These are phyloP conservation scores for Apostasia shenzhenica DNA, from an alignment of 106 monocot genomes.

Conservation along the genomic window DNA sequence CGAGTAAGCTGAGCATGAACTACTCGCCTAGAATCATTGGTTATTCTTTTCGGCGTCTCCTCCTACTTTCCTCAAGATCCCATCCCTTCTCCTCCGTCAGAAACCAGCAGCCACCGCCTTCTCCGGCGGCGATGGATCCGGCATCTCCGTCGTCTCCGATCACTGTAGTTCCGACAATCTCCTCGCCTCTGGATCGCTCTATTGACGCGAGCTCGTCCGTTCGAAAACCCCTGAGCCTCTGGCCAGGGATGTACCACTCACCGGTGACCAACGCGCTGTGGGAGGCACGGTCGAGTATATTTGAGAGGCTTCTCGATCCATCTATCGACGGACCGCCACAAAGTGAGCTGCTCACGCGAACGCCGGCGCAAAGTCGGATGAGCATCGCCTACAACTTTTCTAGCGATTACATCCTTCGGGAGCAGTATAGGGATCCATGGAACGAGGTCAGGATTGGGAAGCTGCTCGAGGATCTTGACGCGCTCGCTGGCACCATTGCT, in stretches of 20 bases:
- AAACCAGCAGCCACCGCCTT: not conserved
- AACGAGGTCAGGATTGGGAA: conserved; percentile 93
- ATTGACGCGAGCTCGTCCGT: conserved; percentile 46
- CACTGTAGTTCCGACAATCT: conserved; percentile 40
- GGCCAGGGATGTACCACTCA: conserved; percentile 98
- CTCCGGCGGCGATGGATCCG: not conserved
- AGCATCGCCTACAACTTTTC: conserved; percentile 69
- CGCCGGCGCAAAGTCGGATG: conserved; percentile 77
- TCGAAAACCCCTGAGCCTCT: conserved; percentile 80
- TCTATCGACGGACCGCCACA: conserved; percentile 58
- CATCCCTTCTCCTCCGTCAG: not conserved
- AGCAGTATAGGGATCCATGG: conserved; percentile 95
- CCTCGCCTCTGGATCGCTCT: conserved; percentile 37
- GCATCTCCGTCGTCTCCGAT: conserved; percentile 25
- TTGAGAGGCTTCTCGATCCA: conserved; percentile 63
- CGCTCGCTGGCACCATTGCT: conserved; percentile 90
- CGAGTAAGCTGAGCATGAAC: not conserved
- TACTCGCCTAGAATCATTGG: not conserved
- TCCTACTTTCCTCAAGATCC: not conserved
- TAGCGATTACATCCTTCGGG: conserved; percentile 65
- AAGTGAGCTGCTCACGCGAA: conserved; percentile 57
- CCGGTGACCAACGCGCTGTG: conserved; percentile 94
- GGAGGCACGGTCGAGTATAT: conserved; percentile 94
- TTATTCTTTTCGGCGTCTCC: not conserved
- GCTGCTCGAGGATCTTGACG: conserved; percentile 94